These are phyloP conservation scores for Lotus japonicus DNA, from an alignment of 306 rosid species.

Conservation along the genomic window DNA sequence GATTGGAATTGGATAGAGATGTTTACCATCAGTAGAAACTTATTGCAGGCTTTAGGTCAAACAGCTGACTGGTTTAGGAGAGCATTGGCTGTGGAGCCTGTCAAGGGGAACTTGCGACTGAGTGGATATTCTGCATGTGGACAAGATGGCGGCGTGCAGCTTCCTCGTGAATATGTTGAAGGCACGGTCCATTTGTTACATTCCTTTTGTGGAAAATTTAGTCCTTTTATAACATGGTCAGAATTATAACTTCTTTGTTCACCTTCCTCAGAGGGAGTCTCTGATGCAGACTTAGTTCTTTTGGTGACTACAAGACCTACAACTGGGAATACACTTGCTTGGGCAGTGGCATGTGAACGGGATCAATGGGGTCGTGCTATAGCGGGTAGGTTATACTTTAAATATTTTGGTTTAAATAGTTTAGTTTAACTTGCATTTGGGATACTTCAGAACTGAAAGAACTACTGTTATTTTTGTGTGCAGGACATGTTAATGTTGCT, in stretches of 20 bases:
- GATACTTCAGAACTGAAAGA: slow-evolving; percentile 20
- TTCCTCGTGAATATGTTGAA: slow-evolving; percentile 87
- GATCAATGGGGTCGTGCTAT: slow-evolving; percentile 99
- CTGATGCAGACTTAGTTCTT: slow-evolving; percentile 88
- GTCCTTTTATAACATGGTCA: slow-evolving; percentile 4
- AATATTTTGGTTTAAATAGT: background rate
- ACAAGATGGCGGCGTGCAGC: slow-evolving; percentile 98
- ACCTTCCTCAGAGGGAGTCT: slow-evolving; percentile 66
- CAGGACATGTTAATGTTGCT: slow-evolving; percentile 98
- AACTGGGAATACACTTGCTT: slow-evolving; percentile 94
- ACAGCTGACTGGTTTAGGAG: slow-evolving; percentile 94
- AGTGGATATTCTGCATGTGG: slow-evolving; percentile 99
- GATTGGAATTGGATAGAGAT: background rate
- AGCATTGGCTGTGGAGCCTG: slow-evolving; percentile 94
- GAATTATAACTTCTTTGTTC: slow-evolving; percentile 12
- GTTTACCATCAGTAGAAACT: slow-evolving; percentile 24
- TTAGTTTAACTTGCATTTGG: slow-evolving; percentile 16
- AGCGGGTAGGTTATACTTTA: slow-evolving; percentile 59
- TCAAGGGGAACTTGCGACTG: slow-evolving; percentile 84
- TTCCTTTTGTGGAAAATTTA: background rate
- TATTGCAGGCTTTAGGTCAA: slow-evolving; percentile 83
- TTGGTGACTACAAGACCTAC: slow-evolving; percentile 98
- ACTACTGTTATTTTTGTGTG: background rate
- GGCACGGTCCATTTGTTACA: slow-evolving; percentile 40
- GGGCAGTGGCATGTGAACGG: slow-evolving; percentile 99